These are phyloP conservation scores for Penicillium dipodomyicola DNA, from an alignment of 495 filamentous ascomycete species.

Conservation along the genomic window DNA sequence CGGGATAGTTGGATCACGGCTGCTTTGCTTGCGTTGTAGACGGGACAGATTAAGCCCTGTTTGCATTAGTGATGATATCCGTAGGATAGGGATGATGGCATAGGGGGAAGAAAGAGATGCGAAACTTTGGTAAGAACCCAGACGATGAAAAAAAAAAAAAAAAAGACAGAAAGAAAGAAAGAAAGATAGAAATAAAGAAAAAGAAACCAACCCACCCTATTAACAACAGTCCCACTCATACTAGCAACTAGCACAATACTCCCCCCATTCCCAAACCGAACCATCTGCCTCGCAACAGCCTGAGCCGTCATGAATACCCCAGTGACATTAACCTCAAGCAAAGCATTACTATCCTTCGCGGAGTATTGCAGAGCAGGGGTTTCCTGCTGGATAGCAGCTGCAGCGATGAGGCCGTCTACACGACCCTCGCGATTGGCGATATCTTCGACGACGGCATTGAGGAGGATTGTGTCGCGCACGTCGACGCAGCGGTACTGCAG, in stretches of 20 bases:
- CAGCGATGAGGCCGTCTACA: slow-evolving; percentile 71
- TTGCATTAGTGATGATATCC: neutral
- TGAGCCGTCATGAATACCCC: neutral
- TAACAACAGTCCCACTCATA: slow-evolving; percentile 78
- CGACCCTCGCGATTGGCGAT: slow-evolving; percentile 71
- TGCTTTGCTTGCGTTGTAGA: slow-evolving; percentile 68
- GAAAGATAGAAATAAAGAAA: neutral
- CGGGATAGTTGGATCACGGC: slow-evolving; percentile 62
- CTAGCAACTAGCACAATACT: slow-evolving; percentile 71
- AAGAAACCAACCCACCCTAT: slow-evolving; percentile 37
- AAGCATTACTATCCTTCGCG: slow-evolving; percentile 61
- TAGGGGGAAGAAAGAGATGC: no score
- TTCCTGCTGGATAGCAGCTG: slow-evolving; percentile 71
- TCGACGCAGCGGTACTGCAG: slow-evolving; percentile 80
- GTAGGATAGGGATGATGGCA: no score
- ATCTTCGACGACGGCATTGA: slow-evolving; percentile 63
- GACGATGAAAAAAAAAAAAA: no score
- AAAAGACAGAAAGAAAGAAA: no score
- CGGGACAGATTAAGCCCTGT: slow-evolving; percentile 57
- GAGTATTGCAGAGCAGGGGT: slow-evolving; percentile 67
- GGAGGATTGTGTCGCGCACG: slow-evolving; percentile 68
- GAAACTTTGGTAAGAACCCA: no score
- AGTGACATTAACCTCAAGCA: slow-evolving; percentile 48
- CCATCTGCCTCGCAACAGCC: neutral
- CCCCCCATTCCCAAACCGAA: slow-evolving; percentile 30